Conservation (phyloP, 2,329 filamentous ascomycete species). For the Blastomyces silverae region DNA sequence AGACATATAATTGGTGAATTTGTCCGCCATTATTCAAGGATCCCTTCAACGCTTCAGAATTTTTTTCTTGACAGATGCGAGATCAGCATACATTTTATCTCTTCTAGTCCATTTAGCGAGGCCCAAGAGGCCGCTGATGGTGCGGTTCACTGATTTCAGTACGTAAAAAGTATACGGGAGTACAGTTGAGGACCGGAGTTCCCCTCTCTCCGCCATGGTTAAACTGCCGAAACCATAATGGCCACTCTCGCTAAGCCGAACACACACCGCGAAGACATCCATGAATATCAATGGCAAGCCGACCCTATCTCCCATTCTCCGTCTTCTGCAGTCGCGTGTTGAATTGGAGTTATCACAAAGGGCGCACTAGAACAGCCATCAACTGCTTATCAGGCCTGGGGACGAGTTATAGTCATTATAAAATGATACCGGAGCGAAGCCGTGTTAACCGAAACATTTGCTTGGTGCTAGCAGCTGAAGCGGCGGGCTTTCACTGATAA, state of each 20-base stretch:
- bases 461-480: neutral
- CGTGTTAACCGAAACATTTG: constrained; percentile 10
- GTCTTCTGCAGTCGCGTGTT: too few relatives aligned
- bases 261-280: neutral
- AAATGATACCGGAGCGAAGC: constrained; percentile 3
- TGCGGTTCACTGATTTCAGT: neutral
- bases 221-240: neutral
- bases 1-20: neutral
- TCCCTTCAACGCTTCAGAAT: neutral
- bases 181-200: neutral
- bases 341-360: neutral
- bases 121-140: neutral
- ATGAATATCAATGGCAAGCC: constrained; percentile 3
- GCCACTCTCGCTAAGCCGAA: neutral
- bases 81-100: neutral
- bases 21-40: neutral
- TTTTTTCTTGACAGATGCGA: neutral
- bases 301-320: neutral
- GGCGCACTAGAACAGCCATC: neutral
- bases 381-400: neutral
- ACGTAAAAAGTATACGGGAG: constrained; percentile 2
- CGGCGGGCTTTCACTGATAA: too few relatives aligned
- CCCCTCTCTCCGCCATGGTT: neutral
- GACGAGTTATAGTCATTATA: neutral
- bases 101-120: neutral